These are phyloP conservation scores for Rasamsonia emersonii DNA, from an alignment of 2,329 filamentous ascomycete genomes.

Conservation along the genomic window DNA sequence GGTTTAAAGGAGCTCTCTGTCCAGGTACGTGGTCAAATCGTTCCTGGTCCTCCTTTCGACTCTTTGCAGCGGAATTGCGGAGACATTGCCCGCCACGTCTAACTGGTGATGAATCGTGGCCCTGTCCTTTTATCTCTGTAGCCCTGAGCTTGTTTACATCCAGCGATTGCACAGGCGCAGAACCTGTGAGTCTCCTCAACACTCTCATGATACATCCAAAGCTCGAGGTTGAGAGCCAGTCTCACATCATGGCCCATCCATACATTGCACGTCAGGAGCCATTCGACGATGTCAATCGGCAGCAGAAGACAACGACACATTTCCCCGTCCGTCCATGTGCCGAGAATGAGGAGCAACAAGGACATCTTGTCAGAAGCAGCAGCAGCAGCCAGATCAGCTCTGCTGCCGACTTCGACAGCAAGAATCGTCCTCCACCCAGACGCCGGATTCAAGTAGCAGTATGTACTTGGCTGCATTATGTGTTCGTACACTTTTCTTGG, in stretches of 20 bases:
- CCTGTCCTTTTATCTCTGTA: too few relatives aligned
- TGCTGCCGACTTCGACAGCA: slow-evolving; percentile 25
- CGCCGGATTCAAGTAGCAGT: slow-evolving; percentile 49
- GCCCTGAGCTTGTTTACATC: too few relatives aligned
- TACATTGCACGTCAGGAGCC: slow-evolving; percentile 16
- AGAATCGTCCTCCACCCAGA: slow-evolving; percentile 30
- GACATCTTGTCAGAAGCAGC: slow-evolving; percentile 13
- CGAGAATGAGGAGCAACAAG: slow-evolving; percentile 16
- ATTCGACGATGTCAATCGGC: slow-evolving; percentile 14
- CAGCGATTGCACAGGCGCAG: too few relatives aligned
- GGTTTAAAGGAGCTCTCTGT: slow-evolving; percentile 25
- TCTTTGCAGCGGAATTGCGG: too few relatives aligned
- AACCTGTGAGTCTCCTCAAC: too few relatives aligned
- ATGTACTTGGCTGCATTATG: slow-evolving; percentile 13
- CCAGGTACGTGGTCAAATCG: slow-evolving; percentile 16
- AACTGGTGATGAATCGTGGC: too few relatives aligned
- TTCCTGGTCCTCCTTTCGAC: too few relatives aligned
- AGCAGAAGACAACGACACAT: slow-evolving; percentile 15
- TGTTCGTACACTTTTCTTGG: neutral
- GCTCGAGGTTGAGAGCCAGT: too few relatives aligned
- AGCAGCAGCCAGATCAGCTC: slow-evolving; percentile 14
- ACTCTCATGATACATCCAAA: too few relatives aligned
- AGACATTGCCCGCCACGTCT: too few relatives aligned
- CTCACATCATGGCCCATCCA: slow-evolving; percentile 17
- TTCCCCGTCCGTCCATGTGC: slow-evolving; percentile 17